Conservation (phyloP, 2,329 filamentous ascomycete species). For the Alternaria metachromatica region DNA sequence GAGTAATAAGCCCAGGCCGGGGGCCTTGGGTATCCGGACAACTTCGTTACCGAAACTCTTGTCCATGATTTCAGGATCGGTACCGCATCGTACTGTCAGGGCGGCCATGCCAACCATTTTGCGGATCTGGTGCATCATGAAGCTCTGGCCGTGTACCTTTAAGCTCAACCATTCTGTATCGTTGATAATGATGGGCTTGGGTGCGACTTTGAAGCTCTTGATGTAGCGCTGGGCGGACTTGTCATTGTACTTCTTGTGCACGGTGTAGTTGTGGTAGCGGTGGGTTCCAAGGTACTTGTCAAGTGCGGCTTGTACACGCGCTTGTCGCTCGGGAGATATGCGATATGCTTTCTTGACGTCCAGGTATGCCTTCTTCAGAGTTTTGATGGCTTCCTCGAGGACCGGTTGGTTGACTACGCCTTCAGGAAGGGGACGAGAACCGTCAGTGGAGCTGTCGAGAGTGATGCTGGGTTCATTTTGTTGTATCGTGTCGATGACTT, state of each 20-base stretch:
- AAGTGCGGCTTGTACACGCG: constrained; percentile 77
- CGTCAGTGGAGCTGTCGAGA: constrained; percentile 39
- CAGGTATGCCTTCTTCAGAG: constrained; percentile 80
- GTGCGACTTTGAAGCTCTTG: constrained; percentile 81
- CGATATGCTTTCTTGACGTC: constrained; percentile 85
- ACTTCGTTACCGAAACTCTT: constrained; percentile 75
- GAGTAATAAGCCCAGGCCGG: constrained; percentile 83
- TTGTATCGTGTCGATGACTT: constrained; percentile 32
- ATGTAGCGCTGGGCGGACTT: constrained; percentile 88
- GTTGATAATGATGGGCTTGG: constrained; percentile 75
- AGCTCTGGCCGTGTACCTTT: constrained; percentile 96
- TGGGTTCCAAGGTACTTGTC: constrained; percentile 79
- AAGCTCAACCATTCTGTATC: constrained; percentile 95
- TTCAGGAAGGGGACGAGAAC: constrained; percentile 34
- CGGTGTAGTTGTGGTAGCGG: constrained; percentile 98
- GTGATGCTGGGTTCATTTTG: constrained; percentile 33
- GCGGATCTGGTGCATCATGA: constrained; percentile 99
- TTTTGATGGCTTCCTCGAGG: constrained; percentile 54
- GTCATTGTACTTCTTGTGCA: constrained; percentile 83
- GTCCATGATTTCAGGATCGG: constrained; percentile 71
- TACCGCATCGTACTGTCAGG: constrained; percentile 82
- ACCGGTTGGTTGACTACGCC: constrained; percentile 37
- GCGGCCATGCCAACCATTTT: constrained; percentile 98
- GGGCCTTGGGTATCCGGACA: constrained; percentile 92
- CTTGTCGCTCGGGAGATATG: constrained; percentile 72